Base-by-base conservation (phyloP, 176 grass and related monocot genomes). In the Pharus latifolius region DNA sequence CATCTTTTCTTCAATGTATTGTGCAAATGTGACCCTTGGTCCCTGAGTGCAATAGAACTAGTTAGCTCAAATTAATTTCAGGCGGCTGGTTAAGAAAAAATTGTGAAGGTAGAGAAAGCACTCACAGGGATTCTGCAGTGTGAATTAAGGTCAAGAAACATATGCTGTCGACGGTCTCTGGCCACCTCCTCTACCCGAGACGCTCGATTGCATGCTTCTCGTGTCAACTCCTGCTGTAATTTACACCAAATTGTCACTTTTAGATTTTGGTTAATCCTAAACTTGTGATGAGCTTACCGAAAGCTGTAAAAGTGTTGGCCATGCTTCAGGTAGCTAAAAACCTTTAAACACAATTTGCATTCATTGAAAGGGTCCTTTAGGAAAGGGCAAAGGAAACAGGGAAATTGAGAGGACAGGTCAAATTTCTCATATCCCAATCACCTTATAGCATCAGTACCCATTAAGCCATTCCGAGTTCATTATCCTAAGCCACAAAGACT, bases 101-200 rank as follows among this genome's bases (percentile, higher is more conserved):
- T 49, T 35, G 49, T 33, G 34, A 28, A 2, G 24, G 37, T 82
- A 53, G 3, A 79, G 27, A 72, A 15, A 47, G 3, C 11, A 53
- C 65, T 84, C 66, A 97, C 89, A 25, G 85, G 83, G 17, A 77
- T 78, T 62, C 65, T 84, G 86, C 86, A 90, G 60, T 97, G 86
- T 4, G 74, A 58, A 44, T 87, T 84, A 4, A 88, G 75, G 40
- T 94, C 87, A 29, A 53, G 23, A 26, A 84, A 81, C 95, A 99
- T 88, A 81, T 94, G 84, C 67, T 19, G 71, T 27, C 73, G 54
- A 19, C 64, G 78, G 41, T 50, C 79, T 46, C 59, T 88, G n/a
- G 84, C 87, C 28, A 81, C 32, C 47, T 84, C 80, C 63, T 99
- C 95, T 37, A 83, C 76, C 37, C 60, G 41, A 38, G 68, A 70